Percentiles rank a stretch among this genome's conserved stretches.
Conservation (phyloP, 2,329 filamentous ascomycete species). For the Cladosporium sp. region DNA sequence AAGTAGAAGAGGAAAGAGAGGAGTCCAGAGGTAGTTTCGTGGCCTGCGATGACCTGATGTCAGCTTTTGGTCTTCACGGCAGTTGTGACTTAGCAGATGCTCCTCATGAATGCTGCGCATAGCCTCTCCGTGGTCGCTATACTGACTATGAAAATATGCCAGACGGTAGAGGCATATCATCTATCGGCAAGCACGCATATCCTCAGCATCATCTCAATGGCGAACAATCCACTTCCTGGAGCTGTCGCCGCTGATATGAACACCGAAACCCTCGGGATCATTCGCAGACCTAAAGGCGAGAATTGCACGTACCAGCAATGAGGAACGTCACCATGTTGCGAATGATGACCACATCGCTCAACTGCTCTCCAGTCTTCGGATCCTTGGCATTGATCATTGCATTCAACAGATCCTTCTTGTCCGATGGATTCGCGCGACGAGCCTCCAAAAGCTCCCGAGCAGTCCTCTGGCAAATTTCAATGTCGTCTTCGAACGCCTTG, state of each 20-base stretch:
- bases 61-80: neutral
- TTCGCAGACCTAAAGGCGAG: too few relatives aligned
- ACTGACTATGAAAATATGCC: too few relatives aligned
- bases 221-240: neutral
- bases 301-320: constrained; percentile 43
- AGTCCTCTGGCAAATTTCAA: constrained; percentile 8
- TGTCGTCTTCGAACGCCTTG: constrained; percentile 2
- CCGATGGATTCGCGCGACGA: constrained; percentile 5
- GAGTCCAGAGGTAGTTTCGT: constrained; percentile 34
- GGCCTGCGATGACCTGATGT: neutral
- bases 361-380: constrained; percentile 54
- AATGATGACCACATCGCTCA: constrained; percentile 58
- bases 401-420: constrained; percentile 52
- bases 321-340: constrained; percentile 68
- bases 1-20: constrained; percentile 45
- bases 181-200: too few relatives aligned
- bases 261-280: neutral
- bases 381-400: constrained; percentile 58
- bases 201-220: too few relatives aligned
- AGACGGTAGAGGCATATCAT: too few relatives aligned
- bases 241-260: too few relatives aligned
- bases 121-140: too few relatives aligned
- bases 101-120: too few relatives aligned
- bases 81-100: too few relatives aligned
- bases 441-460: constrained; percentile 17